These are phyloP conservation scores for Coemansia sp. DNA, from an alignment of 192 early-diverging fungal species.

Conservation along the genomic window DNA sequence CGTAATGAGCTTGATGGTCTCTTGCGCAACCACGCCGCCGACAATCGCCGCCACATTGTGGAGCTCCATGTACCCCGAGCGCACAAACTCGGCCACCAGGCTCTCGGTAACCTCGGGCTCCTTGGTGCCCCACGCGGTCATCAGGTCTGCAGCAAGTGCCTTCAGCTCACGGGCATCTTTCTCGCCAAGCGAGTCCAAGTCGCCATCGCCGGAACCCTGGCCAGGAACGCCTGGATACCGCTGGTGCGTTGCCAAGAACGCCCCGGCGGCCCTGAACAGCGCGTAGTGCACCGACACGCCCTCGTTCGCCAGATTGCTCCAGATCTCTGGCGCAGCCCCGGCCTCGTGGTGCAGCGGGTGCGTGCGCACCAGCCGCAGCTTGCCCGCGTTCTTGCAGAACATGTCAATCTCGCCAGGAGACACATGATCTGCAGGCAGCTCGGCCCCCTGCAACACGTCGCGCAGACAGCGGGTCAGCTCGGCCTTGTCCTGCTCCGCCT, in stretches of 20 bases:
- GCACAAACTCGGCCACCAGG: slow-evolving; percentile 44
- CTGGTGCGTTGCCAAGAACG: slow-evolving; percentile 16
- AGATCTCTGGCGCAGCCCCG: background rate
- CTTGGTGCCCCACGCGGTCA: slow-evolving; percentile 17
- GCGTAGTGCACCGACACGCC: slow-evolving; percentile 26
- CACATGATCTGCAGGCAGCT: slow-evolving; percentile 55
- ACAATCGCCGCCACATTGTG: slow-evolving; percentile 81
- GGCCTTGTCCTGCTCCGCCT: slow-evolving; percentile 68
- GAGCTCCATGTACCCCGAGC: slow-evolving; percentile 72
- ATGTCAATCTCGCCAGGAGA: slow-evolving; percentile 64
- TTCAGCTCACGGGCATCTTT: slow-evolving; percentile 9
- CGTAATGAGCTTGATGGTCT: slow-evolving; percentile 94
- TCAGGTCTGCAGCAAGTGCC: slow-evolving; percentile 13
- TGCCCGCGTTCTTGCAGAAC: slow-evolving; percentile 81
- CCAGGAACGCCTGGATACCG: slow-evolving; percentile 20
- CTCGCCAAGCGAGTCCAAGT: slow-evolving; percentile 19
- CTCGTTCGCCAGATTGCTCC: background rate
- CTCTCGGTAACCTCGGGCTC: slow-evolving; percentile 8
- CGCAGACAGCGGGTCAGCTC: slow-evolving; percentile 53
- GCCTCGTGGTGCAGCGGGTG: slow-evolving; percentile 18
- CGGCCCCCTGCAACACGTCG: slow-evolving; percentile 49
- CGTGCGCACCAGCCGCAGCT: slow-evolving; percentile 63
- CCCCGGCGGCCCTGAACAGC: slow-evolving; percentile 24
- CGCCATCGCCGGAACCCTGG: background rate
- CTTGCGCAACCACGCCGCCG: slow-evolving; percentile 91